Conservation (phyloP, 1,284 basidiomycete genomes). For the Kwoniella shivajii region DNA sequence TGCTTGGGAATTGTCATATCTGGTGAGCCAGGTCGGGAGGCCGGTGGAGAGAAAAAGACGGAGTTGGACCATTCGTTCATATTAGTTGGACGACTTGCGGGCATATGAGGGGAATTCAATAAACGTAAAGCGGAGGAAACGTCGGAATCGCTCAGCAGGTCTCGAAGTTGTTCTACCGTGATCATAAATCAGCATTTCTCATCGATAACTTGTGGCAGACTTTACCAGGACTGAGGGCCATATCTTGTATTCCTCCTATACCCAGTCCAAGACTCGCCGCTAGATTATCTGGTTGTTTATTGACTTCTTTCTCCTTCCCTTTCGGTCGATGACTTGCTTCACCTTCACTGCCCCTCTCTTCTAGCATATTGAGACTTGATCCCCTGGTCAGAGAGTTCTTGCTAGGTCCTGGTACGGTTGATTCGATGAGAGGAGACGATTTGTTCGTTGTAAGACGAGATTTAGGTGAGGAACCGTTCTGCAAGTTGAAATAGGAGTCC, state of each 20-base stretch:
- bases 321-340: slow-evolving; percentile 16
- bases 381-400: background rate
- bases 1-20: background rate
- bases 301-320: slow-evolving; percentile 26
- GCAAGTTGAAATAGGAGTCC: slow-evolving; percentile 6
- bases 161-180: slow-evolving; percentile 42
- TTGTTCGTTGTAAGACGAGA: background rate
- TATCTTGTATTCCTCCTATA: slow-evolving; percentile 15
- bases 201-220: no score
- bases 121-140: slow-evolving; percentile 41
- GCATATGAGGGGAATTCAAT: slow-evolving; percentile 22
- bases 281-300: slow-evolving; percentile 16
- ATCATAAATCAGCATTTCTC: background rate
- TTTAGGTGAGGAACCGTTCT: slow-evolving; percentile 6
- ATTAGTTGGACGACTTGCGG: slow-evolving; percentile 10
- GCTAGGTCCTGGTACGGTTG: slow-evolving; percentile 2
- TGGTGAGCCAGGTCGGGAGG: slow-evolving; percentile 7
- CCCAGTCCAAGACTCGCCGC: slow-evolving; percentile 41
- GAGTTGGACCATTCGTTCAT: slow-evolving; percentile 3
- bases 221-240: slow-evolving; percentile 34
- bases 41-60: slow-evolving; percentile 10
- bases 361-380: slow-evolving; percentile 1
- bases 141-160: slow-evolving; percentile 42
- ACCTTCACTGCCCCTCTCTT: slow-evolving; percentile 17
- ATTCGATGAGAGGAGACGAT: background rate